Percentiles rank a stretch among this genome's conserved stretches.
These are phyloP conservation scores for Acer campestre DNA, from an alignment of 345 rosid species.

Conservation along the genomic window DNA sequence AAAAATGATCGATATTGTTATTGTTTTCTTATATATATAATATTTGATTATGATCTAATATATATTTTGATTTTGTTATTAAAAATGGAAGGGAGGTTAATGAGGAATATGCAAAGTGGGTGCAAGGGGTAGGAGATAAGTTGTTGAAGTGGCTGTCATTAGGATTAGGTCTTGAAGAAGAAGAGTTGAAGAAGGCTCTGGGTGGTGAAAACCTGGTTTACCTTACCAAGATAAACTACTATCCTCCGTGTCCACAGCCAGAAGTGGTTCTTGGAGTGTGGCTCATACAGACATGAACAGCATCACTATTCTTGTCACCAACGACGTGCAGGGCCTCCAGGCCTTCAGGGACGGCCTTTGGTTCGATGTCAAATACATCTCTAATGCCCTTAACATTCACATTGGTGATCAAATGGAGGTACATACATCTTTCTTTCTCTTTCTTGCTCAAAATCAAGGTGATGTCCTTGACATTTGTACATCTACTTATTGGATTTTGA, in stretches of 20 bases:
- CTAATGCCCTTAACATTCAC: conserved; percentile 22
- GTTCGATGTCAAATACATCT: conserved; percentile 24
- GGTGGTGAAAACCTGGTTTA: conserved; percentile 27
- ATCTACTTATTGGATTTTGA: neutral
- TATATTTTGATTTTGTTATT: neutral
- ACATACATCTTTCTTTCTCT: too few relatives aligned
- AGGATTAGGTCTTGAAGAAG: conserved; percentile 24
- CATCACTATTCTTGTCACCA: conserved; percentile 29
- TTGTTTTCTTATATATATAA: too few relatives aligned
- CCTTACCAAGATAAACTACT: conserved; percentile 26
- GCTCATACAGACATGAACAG: conserved; percentile 34
- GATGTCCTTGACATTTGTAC: neutral
- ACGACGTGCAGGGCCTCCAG: conserved; percentile 32
- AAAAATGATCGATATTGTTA: too few relatives aligned
- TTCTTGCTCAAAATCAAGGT: too few relatives aligned
- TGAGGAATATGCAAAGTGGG: conserved; percentile 24
- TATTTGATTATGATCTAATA: neutral
- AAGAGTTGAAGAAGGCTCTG: conserved; percentile 1
- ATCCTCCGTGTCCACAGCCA: conserved; percentile 38
- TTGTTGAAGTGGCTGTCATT: conserved; percentile 18
- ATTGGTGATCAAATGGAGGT: conserved; percentile 28
- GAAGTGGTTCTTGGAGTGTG: conserved; percentile 26
- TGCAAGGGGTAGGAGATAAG: conserved; percentile 16
- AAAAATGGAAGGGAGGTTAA: conserved; percentile 20
- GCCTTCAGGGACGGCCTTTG: conserved; percentile 29